Conservation (phyloP, 2,329 filamentous ascomycete genomes). For the Botrytis pseudocinerea region DNA sequence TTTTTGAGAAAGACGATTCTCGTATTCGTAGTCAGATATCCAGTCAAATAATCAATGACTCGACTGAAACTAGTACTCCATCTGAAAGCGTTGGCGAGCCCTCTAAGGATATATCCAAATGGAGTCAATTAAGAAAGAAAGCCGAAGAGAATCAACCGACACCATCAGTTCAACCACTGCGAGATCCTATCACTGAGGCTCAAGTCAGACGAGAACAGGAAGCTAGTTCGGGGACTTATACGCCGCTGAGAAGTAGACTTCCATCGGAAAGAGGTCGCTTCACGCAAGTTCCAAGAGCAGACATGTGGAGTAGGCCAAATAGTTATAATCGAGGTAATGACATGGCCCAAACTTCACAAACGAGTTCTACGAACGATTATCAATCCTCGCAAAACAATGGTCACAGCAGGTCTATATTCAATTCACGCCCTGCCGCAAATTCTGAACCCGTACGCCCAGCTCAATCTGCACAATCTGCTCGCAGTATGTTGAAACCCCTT, state of each 20-base stretch:
- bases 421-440: not conserved
- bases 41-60: slow-evolving; percentile 9
- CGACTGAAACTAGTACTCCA: not conserved
- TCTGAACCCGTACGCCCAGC: not conserved
- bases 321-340: not conserved
- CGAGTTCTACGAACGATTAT: not conserved
- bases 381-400: not conserved
- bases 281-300: not conserved
- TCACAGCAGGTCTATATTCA: not conserved
- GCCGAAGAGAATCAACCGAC: slow-evolving; percentile 14
- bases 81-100: not conserved
- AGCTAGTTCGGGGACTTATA: slow-evolving; percentile 33
- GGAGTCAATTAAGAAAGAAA: slow-evolving; percentile 31
- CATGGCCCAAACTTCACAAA: not conserved
- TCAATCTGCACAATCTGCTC: not conserved
- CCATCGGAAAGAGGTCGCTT: slow-evolving; percentile 6
- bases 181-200: slow-evolving; percentile 28
- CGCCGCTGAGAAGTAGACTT: slow-evolving; percentile 28
- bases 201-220: slow-evolving; percentile 36
- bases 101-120: slow-evolving; percentile 17
- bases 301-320: slow-evolving; percentile 18
- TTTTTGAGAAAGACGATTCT: not conserved
- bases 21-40: not conserved
- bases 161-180: not conserved
- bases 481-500: not conserved